Evolutionary conservation across 257 asterid genomes (phyloP).

Genomic region (Gardenia jasminoides): DNA sequence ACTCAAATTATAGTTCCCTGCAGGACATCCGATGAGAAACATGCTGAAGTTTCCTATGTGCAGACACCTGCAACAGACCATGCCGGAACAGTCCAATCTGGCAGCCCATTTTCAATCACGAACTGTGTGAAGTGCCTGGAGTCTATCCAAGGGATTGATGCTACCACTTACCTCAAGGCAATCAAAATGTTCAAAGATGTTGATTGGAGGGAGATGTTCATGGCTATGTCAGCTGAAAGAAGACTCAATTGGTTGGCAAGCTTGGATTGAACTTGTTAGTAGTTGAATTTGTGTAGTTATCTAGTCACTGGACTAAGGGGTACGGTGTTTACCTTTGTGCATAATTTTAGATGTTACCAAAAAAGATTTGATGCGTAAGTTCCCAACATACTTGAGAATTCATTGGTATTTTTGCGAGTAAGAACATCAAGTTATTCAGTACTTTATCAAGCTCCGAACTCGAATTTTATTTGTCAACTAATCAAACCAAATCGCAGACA

Average conservation of each 20-base stretch:
- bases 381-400: too few relatives aligned
- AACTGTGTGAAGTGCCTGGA: conserved; percentile 15
- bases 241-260: conserved; percentile 13
- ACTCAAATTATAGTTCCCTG: background rate
- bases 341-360: too few relatives aligned
- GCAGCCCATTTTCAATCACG: background rate
- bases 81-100: background rate
- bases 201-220: conserved; percentile 24
- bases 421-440: too few relatives aligned
- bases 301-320: too few relatives aligned
- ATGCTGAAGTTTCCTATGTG: background rate
- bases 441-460: too few relatives aligned
- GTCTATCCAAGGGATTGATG: conserved; percentile 14
- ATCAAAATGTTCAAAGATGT: conserved; percentile 18
- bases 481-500: too few relatives aligned
- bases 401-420: too few relatives aligned
- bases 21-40: background rate
- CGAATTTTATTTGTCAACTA: too few relatives aligned
- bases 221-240: conserved; percentile 21
- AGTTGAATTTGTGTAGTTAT: background rate
- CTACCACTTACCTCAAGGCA: conserved; percentile 18
- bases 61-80: background rate
- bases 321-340: background rate
- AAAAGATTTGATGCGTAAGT: too few relatives aligned
- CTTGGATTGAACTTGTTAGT: conserved; percentile 1